Evolutionary conservation across 352 stramenopile species (phyloP).

Genomic region (Phytopythium aichiense): DNA sequence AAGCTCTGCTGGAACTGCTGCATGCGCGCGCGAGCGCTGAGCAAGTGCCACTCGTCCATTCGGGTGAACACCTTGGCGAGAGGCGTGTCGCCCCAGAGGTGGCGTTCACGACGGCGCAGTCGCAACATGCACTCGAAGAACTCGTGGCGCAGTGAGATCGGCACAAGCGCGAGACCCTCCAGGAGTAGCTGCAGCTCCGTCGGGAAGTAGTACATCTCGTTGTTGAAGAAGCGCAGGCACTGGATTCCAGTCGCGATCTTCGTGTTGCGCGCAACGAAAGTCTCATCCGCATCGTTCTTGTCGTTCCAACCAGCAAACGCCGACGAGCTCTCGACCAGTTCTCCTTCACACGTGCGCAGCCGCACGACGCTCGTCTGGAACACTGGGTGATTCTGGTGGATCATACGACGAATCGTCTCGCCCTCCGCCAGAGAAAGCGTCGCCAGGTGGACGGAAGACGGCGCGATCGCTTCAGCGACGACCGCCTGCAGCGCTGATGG

Average conservation of each 20-base stretch:
- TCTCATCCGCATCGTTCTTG: slow-evolving; percentile 2
- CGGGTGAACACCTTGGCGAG: slow-evolving; percentile 97
- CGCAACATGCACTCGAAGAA: slow-evolving; percentile 85
- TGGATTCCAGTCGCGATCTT: slow-evolving; percentile 54
- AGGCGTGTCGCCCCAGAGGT: slow-evolving; percentile 92
- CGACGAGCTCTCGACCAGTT: slow-evolving; percentile 78
- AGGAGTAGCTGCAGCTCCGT: slow-evolving; percentile 92
- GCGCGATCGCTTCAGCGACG: slow-evolving; percentile 28
- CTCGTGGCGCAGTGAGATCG: slow-evolving; percentile 68
- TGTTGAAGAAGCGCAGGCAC: slow-evolving; percentile 98
- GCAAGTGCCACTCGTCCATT: slow-evolving; percentile 95
- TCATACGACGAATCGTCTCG: slow-evolving; percentile 95
- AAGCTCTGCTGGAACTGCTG: slow-evolving; percentile 85
- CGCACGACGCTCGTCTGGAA: slow-evolving; percentile 66
- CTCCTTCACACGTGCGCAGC: slow-evolving; percentile 75
- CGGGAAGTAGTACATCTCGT: slow-evolving; percentile 97
- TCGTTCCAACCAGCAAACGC: slow-evolving; percentile 51
- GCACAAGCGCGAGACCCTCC: slow-evolving; percentile 47
- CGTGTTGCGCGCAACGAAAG: slow-evolving; percentile 11
- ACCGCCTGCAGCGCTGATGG: slow-evolving; percentile 30
- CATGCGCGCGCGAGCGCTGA: slow-evolving; percentile 71
- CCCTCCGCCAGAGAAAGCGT: slow-evolving; percentile 96
- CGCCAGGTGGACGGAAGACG: slow-evolving; percentile 86
- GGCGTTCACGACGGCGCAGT: slow-evolving; percentile 93
- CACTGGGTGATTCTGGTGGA: slow-evolving; percentile 88